Percentiles rank a stretch among this genome's conserved stretches.
Conservation (phyloP, 2,329 filamentous ascomycete genomes). For the Fusarium sp. region DNA sequence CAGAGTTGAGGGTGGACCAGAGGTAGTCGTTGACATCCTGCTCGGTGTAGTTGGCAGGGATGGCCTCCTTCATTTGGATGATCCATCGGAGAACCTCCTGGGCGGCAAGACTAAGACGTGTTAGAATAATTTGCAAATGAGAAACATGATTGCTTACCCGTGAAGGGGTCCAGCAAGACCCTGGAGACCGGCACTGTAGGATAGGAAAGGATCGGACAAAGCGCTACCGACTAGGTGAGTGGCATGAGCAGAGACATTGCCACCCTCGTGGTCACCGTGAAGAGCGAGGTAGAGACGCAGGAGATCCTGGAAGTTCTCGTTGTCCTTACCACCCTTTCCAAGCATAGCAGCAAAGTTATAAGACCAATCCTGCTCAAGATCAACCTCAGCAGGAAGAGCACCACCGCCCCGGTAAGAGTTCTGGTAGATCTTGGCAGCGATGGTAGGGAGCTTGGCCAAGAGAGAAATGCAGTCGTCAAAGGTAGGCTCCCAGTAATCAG, state of each 20-base stretch:
- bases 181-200: conserved; percentile 94
- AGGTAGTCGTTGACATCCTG: conserved; percentile 89
- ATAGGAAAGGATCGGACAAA: conserved; percentile 93
- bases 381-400: conserved; percentile 80
- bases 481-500: conserved; percentile 98
- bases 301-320: conserved; percentile 95
- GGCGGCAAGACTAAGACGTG: conserved; percentile 76
- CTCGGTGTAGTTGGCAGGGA: conserved; percentile 82
- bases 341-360: conserved; percentile 99
- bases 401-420: conserved; percentile 84
- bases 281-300: conserved; percentile 94
- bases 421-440: conserved; percentile 98
- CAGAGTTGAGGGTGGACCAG: conserved; percentile 92
- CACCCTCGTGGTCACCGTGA: conserved; percentile 97
- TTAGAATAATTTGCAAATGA: neutral
- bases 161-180: conserved; percentile 87
- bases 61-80: conserved; percentile 91
- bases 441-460: conserved; percentile 94
- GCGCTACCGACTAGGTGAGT: conserved; percentile 96
- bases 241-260: conserved; percentile 95
- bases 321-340: conserved; percentile 87
- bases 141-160: conserved; percentile 60
- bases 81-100: conserved; percentile 99
- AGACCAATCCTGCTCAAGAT: conserved; percentile 92
- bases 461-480: conserved; percentile 96